Evolutionary conservation across 495 filamentous ascomycete species (phyloP), one percentile per base, ranked within the genome.

Genomic region (Podospora pseudocomata): DNA sequence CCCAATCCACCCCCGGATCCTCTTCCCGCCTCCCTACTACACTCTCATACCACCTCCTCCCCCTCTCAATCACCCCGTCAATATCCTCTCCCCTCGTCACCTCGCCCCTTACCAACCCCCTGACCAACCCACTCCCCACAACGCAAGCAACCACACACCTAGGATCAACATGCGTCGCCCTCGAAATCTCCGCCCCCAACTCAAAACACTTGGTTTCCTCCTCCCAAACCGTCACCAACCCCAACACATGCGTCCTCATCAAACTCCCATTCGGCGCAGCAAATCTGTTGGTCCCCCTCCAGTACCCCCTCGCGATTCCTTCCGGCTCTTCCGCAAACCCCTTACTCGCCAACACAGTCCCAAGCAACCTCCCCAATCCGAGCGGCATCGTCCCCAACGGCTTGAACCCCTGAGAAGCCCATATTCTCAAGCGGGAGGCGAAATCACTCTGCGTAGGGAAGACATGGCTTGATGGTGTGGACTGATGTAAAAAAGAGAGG

Each of bases 241-340:
- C 82, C 58, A 85, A 61, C 20, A 78, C 76, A 63, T 83, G 79
- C 23, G 80, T 83, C 4, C 82, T 70, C 82, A 85, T 85, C 60
- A 85, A 63, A 28, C 79, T 81, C 15, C 82, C 82, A 67, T 85
- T 85, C 2, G 82, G 77, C 63, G 82, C 82, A n/a, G 70, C 70
- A 57, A 71, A 64, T 56, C 69, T 66, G 15, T 66, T 69, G 3
- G 71, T 70, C 16, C 73, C 74, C 49, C 74, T 71, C 81, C 82
- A 84, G 18, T 70, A 66, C 62, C 73, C 69, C 4, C 72, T 64
- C 26, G 82, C 79, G 2, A 70, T 73, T 4, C 58, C 57, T 0
- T 68, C 70, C 0, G 82, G 81, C 15, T 78, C 65, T 0, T 65
- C 59, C 18, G 74, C 73, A 61, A 78, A 84, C 19, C 67, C 74